Percentiles rank a stretch among this genome's conserved stretches.
Conservation (phyloP, 2,329 filamentous ascomycete genomes). For the Cucurbitaria berberidis region DNA sequence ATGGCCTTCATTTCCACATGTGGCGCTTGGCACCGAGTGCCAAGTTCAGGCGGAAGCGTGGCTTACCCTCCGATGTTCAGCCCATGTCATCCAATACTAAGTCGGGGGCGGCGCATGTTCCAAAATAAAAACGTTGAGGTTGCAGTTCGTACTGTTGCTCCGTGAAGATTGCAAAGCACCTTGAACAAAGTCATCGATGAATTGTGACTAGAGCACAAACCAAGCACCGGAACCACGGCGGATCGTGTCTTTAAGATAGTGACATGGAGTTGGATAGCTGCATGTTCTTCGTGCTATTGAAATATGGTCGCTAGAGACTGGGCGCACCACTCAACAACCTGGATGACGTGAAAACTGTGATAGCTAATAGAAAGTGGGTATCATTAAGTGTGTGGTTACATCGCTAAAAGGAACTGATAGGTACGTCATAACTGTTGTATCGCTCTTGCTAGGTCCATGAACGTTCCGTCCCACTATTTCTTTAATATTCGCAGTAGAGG, state of each 20-base stretch:
- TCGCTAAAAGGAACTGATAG: conserved; percentile 4
- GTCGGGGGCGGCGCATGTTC: neutral
- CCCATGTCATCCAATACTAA: neutral
- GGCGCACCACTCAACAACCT: neutral
- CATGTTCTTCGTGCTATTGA: no score
- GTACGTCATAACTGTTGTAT: conserved; percentile 1
- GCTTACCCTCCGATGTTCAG: conserved; percentile 2
- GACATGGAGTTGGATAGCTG: no score
- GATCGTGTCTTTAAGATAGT: neutral
- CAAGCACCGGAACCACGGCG: neutral
- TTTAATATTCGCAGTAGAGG: conserved; percentile 55
- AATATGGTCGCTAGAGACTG: neutral
- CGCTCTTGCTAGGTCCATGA: no score
- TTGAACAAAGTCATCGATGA: neutral
- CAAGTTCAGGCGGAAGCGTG: conserved; percentile 2
- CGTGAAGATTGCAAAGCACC: neutral
- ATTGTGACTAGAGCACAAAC: neutral
- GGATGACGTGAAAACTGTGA: conserved; percentile 1
- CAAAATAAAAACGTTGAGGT: neutral
- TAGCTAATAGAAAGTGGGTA: conserved; percentile 15
- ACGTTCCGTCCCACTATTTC: conserved; percentile 45
- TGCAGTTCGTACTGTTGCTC: neutral
- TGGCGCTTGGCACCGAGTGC: conserved; percentile 2
- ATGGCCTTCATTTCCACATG: neutral
- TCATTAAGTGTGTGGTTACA: conserved; percentile 9